phyloP scores from a whole-genome alignment of 371 early-diverging fungal species.

The Nematocida homosporus region DNA sequence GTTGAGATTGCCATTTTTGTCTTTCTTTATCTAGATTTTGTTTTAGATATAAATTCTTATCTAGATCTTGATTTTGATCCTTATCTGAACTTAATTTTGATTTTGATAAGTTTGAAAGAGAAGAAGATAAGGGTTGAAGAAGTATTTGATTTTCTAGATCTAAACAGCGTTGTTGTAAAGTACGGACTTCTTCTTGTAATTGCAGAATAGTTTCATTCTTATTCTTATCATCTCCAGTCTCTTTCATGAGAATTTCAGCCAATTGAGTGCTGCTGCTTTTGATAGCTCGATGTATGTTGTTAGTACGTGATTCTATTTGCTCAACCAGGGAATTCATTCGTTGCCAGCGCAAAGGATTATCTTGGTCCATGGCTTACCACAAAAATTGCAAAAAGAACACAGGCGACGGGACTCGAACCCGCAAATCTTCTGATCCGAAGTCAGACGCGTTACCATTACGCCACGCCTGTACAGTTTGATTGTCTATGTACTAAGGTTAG shows the following conservation, averaged over 20 bases:
- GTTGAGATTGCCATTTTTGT: no score
- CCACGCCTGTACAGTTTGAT: conserved; percentile 49
- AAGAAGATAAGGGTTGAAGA: not conserved
- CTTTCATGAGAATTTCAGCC: conserved; percentile 29
- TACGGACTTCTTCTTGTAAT: not conserved
- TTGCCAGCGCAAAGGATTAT: no score
- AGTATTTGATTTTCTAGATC: not conserved
- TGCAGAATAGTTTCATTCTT: not conserved
- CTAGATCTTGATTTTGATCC: not conserved
- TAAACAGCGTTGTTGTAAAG: not conserved
- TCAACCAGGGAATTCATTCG: no score
- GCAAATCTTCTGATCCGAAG: conserved; percentile 62
- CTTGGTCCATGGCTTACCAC: no score
- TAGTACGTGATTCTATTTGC: no score
- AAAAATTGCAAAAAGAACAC: conserved; percentile 47
- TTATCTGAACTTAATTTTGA: no score
- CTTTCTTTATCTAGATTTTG: not conserved
- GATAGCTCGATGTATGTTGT: no score
- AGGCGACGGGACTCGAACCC: conserved; percentile 62
- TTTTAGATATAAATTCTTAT: not conserved
- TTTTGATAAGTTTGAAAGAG: no score
- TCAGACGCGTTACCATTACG: conserved; percentile 63
- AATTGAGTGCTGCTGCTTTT: no score
- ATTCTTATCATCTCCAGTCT: not conserved
- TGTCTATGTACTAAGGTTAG: not conserved